Evolutionary conservation across 2,329 filamentous ascomycete species (phyloP), one percentile per base, ranked within the genome.

Genomic region (Nannizzia gypsea): DNA sequence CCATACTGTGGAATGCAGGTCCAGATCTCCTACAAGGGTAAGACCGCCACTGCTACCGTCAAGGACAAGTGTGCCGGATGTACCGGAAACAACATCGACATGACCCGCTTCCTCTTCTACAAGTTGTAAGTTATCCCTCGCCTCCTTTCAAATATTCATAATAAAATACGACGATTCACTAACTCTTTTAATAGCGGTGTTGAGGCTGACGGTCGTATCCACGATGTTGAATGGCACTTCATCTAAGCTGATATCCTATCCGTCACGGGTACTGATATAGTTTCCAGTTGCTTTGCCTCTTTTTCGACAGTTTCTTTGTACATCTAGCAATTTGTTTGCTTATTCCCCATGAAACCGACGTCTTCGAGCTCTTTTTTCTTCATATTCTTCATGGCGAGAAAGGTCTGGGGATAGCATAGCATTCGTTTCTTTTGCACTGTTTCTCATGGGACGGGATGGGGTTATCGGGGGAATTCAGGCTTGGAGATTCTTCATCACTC

Each of bases 41-140:
- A 81, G 71, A 79, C 78, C 1, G 70, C 77, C 66, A 76, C 72
- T 1, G 88, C 83, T 63, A 80, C 67, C 2, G 82, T 91, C 63
- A 80, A 80, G 58, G 89, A 93, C 77, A 89, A 88, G 76, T 93
- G 89, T 78, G 81, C 82, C 74, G 85, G 85, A 66, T 93, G 89
- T 72, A 68, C 72, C 26, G 63, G 58, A 26, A 46, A 63, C 17
- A 57, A 63, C 22, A 67, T 70, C 55, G 69, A 70, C 54, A 63
- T 67, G 59, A 69, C 69, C 13, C 63, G 70, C 52, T 60, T 58
- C 5, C 70, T 76, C 58, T 77, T 76, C 70, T 67, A 70, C 57
- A 64, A 61, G 52, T 61, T 65, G 64, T 65, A 62, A 64, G 64
- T 60, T 36, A 9, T 4, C n/a, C 31, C 9, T 36, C 5, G 8